Evolutionary conservation across 805 yeast species (phyloP).

Genomic region (Barnettozyma sp.): DNA sequence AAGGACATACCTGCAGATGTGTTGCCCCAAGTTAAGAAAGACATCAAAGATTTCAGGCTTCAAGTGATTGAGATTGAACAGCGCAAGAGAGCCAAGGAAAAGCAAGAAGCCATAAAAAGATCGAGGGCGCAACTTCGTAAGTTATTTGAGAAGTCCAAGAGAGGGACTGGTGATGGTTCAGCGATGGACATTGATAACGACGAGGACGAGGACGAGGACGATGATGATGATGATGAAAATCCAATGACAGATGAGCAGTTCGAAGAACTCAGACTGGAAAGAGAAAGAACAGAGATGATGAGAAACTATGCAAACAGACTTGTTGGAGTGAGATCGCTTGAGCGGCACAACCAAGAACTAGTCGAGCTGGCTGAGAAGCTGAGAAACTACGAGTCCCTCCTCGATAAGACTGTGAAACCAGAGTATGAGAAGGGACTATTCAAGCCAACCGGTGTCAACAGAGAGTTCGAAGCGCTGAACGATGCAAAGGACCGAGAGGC

Average conservation of each 20-base stretch:
- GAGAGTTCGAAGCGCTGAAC: slow-evolving; percentile 33
- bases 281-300: slow-evolving; percentile 15
- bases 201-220: slow-evolving; percentile 16
- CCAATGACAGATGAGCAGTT: slow-evolving; percentile 30
- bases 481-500: slow-evolving; percentile 38
- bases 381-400: slow-evolving; percentile 30
- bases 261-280: slow-evolving; percentile 25
- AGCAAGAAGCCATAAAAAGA: slow-evolving; percentile 40
- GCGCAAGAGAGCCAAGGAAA: slow-evolving; percentile 42
- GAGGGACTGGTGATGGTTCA: slow-evolving; percentile 17
- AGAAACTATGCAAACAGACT: slow-evolving; percentile 19
- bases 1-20: slow-evolving; percentile 49
- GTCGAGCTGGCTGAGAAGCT: slow-evolving; percentile 21
- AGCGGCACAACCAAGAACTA: slow-evolving; percentile 15
- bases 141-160: slow-evolving; percentile 35
- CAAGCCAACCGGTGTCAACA: slow-evolving; percentile 17
- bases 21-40: slow-evolving; percentile 44
- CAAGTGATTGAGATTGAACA: slow-evolving; percentile 47
- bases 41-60: slow-evolving; percentile 50
- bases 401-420: slow-evolving; percentile 28
- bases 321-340: slow-evolving; percentile 11
- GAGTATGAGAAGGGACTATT: slow-evolving; percentile 17
- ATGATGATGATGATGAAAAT: slow-evolving; percentile 20
- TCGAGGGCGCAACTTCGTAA: slow-evolving; percentile 42
- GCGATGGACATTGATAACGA: slow-evolving; percentile 20